Conservation (phyloP, 2,329 filamentous ascomycete genomes). For the Apiospora arundinis region DNA sequence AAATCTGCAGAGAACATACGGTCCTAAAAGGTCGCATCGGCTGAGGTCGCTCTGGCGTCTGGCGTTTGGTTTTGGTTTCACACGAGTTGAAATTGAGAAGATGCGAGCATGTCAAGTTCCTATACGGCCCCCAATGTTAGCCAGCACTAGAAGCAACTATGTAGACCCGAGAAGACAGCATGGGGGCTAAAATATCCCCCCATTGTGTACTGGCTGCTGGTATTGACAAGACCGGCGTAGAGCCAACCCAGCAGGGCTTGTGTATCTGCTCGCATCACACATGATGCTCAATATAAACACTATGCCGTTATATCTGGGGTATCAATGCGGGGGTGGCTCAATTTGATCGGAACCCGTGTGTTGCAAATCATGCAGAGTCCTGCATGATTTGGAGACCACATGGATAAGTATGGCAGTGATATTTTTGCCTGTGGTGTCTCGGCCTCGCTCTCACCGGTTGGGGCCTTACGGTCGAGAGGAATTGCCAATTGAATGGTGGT, state of each 20-base stretch:
- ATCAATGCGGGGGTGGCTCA: background rate
- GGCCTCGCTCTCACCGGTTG: background rate
- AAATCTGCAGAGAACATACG: too few species aligned
- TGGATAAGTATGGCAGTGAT: background rate
- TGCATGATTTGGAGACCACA: constrained; percentile 5
- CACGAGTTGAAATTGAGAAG: background rate
- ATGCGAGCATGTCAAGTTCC: background rate
- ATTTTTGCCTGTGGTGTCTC: background rate
- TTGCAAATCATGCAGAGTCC: background rate
- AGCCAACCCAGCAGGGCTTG: background rate
- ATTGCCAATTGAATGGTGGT: background rate
- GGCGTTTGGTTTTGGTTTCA: background rate
- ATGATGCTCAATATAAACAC: background rate
- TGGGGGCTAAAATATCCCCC: background rate
- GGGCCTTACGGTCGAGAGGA: background rate
- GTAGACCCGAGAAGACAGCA: background rate
- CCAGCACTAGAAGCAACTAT: background rate
- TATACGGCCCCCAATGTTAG: background rate
- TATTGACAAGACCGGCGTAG: background rate
- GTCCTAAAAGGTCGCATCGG: background rate
- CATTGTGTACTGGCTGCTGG: background rate
- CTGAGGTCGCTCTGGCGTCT: background rate
- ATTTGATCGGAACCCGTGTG: constrained; percentile 1
- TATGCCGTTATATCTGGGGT: background rate
- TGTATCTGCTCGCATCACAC: background rate